These are phyloP conservation scores for Dipteronia sinensis DNA, from an alignment of 345 rosid genomes.

Conservation along the genomic window DNA sequence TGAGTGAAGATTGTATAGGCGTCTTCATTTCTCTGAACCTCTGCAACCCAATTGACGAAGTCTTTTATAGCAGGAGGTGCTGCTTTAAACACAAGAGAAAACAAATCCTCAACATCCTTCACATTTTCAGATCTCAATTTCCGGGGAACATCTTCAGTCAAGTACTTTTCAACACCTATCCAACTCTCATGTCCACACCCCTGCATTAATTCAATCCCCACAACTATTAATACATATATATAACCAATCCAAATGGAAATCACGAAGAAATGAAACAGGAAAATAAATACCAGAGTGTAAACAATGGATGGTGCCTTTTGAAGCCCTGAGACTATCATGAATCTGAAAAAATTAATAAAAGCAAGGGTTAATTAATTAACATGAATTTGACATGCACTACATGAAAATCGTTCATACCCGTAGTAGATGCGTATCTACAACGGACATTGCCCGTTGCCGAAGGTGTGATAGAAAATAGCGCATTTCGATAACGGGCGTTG, in stretches of 20 bases:
- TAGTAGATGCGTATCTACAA: too few species aligned
- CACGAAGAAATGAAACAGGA: background rate
- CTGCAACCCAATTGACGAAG: constrained; percentile 30
- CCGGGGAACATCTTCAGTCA: constrained; percentile 21
- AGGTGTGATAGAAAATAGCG: too few species aligned
- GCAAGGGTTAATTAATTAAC: too few species aligned
- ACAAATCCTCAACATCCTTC: constrained; percentile 14
- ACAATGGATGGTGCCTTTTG: constrained; percentile 25
- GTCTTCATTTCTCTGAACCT: constrained; percentile 20
- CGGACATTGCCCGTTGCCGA: too few species aligned
- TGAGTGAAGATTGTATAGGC: constrained; percentile 15
- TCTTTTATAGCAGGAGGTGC: constrained; percentile 21
- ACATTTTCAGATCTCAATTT: constrained; percentile 7
- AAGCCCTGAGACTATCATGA: constrained; percentile 23
- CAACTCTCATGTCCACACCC: constrained; percentile 23
- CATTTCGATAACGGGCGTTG: too few species aligned
- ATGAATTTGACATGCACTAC: too few species aligned
- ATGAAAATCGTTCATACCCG: too few species aligned
- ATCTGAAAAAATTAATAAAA: constrained; percentile 7
- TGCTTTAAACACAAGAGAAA: constrained; percentile 23
- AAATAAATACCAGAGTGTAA: constrained; percentile 21
- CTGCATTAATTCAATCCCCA: constrained; percentile 9
- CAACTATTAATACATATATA: background rate
- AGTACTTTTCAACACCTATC: constrained; percentile 21
- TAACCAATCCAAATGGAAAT: too few species aligned